These are phyloP conservation scores for Kondoa subrosea DNA, from an alignment of 768 basidiomycete species.

Conservation along the genomic window DNA sequence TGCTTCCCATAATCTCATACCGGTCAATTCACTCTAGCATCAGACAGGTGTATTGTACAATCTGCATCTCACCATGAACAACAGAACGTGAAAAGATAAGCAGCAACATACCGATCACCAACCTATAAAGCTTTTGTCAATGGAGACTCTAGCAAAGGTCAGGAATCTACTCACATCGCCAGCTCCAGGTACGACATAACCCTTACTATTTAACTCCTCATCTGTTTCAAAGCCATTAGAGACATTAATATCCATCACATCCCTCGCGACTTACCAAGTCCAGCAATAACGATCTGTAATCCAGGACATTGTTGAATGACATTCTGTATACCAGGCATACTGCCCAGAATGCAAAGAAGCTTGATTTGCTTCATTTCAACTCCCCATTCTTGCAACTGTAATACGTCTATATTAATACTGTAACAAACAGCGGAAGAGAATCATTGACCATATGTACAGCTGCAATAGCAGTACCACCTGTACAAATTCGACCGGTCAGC, in stretches of 20 bases:
- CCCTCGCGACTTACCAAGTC: too few relatives aligned
- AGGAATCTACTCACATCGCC: constrained; percentile 44
- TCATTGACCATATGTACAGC: background rate
- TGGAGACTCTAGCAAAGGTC: background rate
- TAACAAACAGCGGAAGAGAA: constrained; percentile 48
- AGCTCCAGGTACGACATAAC: constrained; percentile 72
- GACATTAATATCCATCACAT: too few relatives aligned
- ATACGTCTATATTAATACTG: constrained; percentile 27
- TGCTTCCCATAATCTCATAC: too few relatives aligned
- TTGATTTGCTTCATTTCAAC: constrained; percentile 51
- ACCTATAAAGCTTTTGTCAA: background rate
- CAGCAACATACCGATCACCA: background rate
- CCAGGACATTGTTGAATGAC: constrained; percentile 55
- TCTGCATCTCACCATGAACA: background rate
- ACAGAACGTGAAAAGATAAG: background rate
- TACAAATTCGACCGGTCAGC: background rate
- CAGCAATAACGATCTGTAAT: constrained; percentile 47
- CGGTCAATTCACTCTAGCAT: too few relatives aligned
- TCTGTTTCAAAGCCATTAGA: too few relatives aligned
- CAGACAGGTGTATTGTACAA: background rate
- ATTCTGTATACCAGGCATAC: constrained; percentile 51
- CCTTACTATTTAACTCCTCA: constrained; percentile 47
- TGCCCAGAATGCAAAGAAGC: constrained; percentile 64
- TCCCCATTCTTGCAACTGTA: constrained; percentile 8
- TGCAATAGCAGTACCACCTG: constrained; percentile 1